phyloP scores from a whole-genome alignment of 1,284 basidiomycete genomes.

The Anthracocystis panici-leucophaei region DNA sequence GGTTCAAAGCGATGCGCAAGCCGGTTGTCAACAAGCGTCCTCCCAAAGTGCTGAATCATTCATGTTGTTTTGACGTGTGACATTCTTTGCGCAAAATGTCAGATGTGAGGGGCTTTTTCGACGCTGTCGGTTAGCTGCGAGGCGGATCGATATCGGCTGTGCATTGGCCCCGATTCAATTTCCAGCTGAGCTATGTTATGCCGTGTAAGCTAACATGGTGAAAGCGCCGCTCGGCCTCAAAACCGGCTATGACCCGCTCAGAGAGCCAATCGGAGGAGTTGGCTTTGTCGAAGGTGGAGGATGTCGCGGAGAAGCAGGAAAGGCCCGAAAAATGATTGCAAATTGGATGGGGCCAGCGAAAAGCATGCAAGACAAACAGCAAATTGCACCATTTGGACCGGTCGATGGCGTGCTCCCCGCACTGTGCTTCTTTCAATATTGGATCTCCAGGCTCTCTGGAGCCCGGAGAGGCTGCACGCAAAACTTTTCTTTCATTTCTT shows the following conservation, averaged over 20 bases:
- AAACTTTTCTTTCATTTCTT: conserved; percentile 3
- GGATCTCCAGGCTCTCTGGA: conserved; percentile 29
- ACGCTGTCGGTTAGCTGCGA: conserved; percentile 19
- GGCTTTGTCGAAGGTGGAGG: conserved; percentile 8
- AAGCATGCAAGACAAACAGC: conserved; percentile 23
- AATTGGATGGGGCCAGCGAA: background rate
- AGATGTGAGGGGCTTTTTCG: conserved; percentile 20
- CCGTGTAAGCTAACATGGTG: background rate
- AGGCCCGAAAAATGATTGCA: background rate
- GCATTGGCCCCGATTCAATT: background rate
- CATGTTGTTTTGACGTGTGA: background rate
- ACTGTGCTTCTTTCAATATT: no score
- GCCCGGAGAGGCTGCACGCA: conserved; percentile 14
- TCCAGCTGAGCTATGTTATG: no score
- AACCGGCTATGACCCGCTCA: background rate
- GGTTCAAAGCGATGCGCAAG: background rate
- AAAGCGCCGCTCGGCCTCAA: background rate
- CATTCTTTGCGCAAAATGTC: conserved; percentile 22
- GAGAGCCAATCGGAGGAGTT: conserved; percentile 27
- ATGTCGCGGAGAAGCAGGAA: background rate
- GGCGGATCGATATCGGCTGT: background rate
- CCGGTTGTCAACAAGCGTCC: conserved; percentile 4
- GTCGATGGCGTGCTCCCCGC: conserved; percentile 42
- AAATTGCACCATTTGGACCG: conserved; percentile 34
- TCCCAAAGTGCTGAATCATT: background rate